Evolutionary conservation across 768 basidiomycete species (phyloP), one percentile per base, ranked within the genome.

Genomic region (Russula earlei): DNA sequence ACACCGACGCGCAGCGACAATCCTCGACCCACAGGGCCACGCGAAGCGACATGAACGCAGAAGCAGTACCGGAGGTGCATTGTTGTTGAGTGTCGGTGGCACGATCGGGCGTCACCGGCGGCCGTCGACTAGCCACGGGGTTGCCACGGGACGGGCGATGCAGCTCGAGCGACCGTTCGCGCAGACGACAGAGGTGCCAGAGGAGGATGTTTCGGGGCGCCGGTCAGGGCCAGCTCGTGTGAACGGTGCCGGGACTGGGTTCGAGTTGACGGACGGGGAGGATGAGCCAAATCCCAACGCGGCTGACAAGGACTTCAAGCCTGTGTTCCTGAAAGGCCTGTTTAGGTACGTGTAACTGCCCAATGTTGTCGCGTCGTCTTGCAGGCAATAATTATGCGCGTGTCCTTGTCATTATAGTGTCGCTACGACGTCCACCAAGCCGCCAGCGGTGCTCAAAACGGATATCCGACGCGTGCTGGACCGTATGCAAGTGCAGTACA

Each of bases 401-500:
- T 17, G 5, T 3, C 38, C 54, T 46, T 44, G 38, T 15, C 25
- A 10, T 19, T 61, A 29, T 62, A 91, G 91, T 63, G 96, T 99
- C 40, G 86, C 91, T 5, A 99, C 96, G 6, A 99, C 96, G 2
- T 88, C 92, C 25, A 92, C 92, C 5, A 97, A 95, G 66, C 67
- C 89, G 6, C 87, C 91, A 5, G 70, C 78, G 14, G 75, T 80
- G 9, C 84, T 98, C 71, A 88, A 91, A 69, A 71, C 77, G 55
- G 95, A 98, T 69, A 85, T 99, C 61, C 77, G 79, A 47, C 79
- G 81, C 12, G 94, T 96, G 1, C 77, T 98, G 37, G 90, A 94
- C 64, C 81, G 94, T 45, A 91, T 98, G 83, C 92, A 94, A 60
- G 87, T 99, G 31, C 91, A 92, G 69, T 92, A 96, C 67, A 81